These are phyloP conservation scores for Kalaharituber pfeilii DNA, from an alignment of 2,329 filamentous ascomycete genomes.

Conservation along the genomic window DNA sequence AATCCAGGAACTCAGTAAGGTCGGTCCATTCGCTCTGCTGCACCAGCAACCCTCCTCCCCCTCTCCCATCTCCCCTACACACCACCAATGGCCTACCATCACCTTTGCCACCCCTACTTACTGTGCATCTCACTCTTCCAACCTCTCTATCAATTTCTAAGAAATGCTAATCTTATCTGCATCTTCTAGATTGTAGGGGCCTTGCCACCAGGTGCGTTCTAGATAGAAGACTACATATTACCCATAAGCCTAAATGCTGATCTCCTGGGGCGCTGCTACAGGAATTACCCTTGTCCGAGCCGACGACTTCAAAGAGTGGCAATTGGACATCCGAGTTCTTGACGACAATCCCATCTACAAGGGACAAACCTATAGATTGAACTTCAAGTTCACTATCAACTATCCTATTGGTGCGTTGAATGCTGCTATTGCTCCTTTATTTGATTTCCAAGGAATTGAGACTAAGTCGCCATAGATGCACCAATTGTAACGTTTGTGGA, in stretches of 20 bases:
- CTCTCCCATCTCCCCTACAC: no score
- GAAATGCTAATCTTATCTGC: background rate
- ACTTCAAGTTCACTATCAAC: slow-evolving; percentile 63
- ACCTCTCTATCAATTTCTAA: background rate
- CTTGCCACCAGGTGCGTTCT: slow-evolving; percentile 38
- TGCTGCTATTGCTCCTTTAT: background rate
- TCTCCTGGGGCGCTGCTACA: slow-evolving; percentile 24
- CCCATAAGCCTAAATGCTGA: background rate
- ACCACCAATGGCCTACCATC: no score
- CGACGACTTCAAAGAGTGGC: slow-evolving; percentile 76
- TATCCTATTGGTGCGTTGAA: slow-evolving; percentile 68
- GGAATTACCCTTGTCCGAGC: slow-evolving; percentile 64
- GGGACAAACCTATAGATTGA: slow-evolving; percentile 62
- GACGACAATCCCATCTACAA: slow-evolving; percentile 80
- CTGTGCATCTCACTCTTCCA: background rate
- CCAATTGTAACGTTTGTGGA: slow-evolving; percentile 45
- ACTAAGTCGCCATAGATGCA: slow-evolving; percentile 47
- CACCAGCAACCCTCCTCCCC: no score
- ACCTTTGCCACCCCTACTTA: no score
- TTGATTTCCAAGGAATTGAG: no score
- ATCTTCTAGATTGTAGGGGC: slow-evolving; percentile 35
- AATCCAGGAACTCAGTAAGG: background rate
- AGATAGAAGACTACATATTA: background rate
- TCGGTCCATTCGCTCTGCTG: no score
- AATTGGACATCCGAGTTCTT: slow-evolving; percentile 77